Evolutionary conservation across 345 rosid species (phyloP).

Genomic region (Eucalyptus tenuipes): DNA sequence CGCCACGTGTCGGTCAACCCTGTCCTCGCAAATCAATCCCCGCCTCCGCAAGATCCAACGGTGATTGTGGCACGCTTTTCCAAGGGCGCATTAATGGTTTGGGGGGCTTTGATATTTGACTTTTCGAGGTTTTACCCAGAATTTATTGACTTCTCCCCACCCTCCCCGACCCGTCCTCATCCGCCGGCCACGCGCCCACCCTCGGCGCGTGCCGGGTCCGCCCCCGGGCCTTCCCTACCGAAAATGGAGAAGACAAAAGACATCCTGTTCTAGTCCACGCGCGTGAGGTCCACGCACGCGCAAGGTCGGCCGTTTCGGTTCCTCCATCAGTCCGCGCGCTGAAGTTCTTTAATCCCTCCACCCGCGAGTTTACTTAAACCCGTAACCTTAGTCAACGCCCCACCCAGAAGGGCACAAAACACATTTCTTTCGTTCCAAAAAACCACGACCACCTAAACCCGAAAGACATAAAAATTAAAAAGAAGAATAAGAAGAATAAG

Average conservation of each 20-base stretch:
- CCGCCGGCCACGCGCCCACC: background rate
- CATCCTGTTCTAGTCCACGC: background rate
- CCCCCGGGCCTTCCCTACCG: background rate
- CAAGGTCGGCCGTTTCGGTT: background rate
- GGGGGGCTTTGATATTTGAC: constrained; percentile 19
- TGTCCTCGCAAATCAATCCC: background rate
- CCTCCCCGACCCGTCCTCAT: background rate
- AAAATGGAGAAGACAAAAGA: no score
- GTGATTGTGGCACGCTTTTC: constrained; percentile 23
- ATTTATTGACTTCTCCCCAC: background rate
- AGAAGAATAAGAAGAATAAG: background rate
- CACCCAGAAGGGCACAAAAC: background rate
- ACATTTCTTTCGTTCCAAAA: background rate
- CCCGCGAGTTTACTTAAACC: constrained; percentile 3
- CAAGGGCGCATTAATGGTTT: background rate
- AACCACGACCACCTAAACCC: background rate
- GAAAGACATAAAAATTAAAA: background rate
- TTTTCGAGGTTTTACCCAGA: background rate
- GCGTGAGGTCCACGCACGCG: constrained; percentile 1
- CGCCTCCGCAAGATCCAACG: constrained; percentile 29
- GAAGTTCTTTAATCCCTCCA: background rate
- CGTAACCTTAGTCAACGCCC: constrained; percentile 25
- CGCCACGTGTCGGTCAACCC: constrained; percentile 23
- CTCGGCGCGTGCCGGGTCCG: background rate
- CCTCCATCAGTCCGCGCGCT: background rate